A percentile compares a stretch with the other conserved stretches of the same genome.
phyloP scores from a whole-genome alignment of 2,329 filamentous ascomycete genomes.

The Fusarium verticillioides region DNA sequence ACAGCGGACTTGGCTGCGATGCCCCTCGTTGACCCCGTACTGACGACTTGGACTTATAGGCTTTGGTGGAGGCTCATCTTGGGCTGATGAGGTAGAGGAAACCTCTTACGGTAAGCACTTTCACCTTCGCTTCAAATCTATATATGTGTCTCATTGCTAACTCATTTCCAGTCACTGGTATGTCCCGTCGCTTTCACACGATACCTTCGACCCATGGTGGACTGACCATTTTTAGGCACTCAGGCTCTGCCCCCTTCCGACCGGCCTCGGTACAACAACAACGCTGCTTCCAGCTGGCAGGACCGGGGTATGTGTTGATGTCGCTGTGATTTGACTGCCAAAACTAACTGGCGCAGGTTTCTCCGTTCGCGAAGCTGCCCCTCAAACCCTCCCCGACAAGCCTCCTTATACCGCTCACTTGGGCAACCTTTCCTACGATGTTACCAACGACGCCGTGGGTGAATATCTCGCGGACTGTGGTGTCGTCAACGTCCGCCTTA shows the following conservation, averaged over 20 bases:
- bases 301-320: slow-evolving; percentile 55
- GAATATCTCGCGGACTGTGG: slow-evolving; percentile 88
- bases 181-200: slow-evolving; percentile 29
- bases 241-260: slow-evolving; percentile 66
- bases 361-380: slow-evolving; percentile 76
- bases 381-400: slow-evolving; percentile 80
- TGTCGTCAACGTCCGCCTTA: slow-evolving; percentile 91
- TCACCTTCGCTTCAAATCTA: slow-evolving; percentile 35
- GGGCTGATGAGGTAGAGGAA: slow-evolving; percentile 99
- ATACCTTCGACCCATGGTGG: slow-evolving; percentile 26
- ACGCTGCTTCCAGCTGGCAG: slow-evolving; percentile 53
- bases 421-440: slow-evolving; percentile 96
- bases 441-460: slow-evolving; percentile 82
- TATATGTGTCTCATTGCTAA: slow-evolving; percentile 45
- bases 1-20: slow-evolving; percentile 33
- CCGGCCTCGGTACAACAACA: slow-evolving; percentile 51
- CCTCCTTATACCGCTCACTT: slow-evolving; percentile 96
- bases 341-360: slow-evolving; percentile 59
- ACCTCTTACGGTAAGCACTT: slow-evolving; percentile 72
- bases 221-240: slow-evolving; percentile 58
- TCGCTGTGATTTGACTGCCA: neutral
- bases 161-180: slow-evolving; percentile 51
- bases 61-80: slow-evolving; percentile 82
- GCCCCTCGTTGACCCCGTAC: slow-evolving; percentile 37
- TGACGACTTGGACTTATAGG: slow-evolving; percentile 50